phyloP scores from a whole-genome alignment of 257 asterid genomes.

The Jaltomata sinuosa region DNA sequence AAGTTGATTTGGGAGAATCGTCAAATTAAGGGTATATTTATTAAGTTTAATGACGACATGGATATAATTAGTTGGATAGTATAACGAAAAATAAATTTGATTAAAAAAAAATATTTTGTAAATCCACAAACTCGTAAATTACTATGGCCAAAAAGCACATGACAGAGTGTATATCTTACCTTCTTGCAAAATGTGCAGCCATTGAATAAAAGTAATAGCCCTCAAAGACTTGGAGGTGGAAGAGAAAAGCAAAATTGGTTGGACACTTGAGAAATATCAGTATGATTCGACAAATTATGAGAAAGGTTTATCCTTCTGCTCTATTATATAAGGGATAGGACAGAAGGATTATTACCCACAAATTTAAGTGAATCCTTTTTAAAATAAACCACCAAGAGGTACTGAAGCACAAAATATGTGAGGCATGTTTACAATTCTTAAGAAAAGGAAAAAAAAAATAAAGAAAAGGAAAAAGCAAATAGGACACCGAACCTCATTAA shows the following conservation, averaged over 20 bases:
- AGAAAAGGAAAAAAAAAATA: too few species aligned
- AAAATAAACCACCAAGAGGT: too few species aligned
- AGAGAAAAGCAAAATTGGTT: neutral
- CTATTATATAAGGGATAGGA: neutral
- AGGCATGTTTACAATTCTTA: too few species aligned
- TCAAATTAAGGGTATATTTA: too few species aligned
- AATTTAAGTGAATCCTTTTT: too few species aligned
- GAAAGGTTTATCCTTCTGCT: neutral
- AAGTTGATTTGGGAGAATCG: too few species aligned
- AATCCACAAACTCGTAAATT: neutral
- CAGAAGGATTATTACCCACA: neutral
- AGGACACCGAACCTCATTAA: too few species aligned
- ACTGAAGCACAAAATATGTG: too few species aligned
- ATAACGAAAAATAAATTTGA: too few species aligned
- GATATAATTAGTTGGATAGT: too few species aligned
- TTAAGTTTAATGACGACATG: too few species aligned
- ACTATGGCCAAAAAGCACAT: neutral
- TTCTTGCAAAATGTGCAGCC: neutral
- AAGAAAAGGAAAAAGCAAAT: too few species aligned
- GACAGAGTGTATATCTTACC: neutral
- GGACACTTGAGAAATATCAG: neutral
- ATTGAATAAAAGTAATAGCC: neutral
- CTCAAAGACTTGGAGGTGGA: neutral
- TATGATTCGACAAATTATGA: neutral
- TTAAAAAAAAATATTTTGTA: neutral